Conservation (phyloP, 192 early-diverging fungal genomes). For the Podila verticillata region DNA sequence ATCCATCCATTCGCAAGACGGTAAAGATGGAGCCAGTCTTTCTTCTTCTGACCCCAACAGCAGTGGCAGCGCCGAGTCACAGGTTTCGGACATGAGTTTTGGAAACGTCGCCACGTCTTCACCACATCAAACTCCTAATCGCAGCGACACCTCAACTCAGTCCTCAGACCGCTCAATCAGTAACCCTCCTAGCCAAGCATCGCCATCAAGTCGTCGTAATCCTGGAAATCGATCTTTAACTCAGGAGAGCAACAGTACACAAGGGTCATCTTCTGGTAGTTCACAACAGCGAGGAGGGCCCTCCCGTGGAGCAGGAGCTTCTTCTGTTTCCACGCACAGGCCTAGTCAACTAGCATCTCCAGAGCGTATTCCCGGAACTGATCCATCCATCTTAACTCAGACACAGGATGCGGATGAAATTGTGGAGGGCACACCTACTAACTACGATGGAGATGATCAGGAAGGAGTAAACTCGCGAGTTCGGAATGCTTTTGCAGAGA, state of each 20-base stretch:
- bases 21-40: too few relatives aligned
- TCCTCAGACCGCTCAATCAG: background rate
- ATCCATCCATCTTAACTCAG: too few relatives aligned
- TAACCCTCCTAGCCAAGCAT: background rate
- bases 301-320: too few relatives aligned
- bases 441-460: background rate
- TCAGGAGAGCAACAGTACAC: background rate
- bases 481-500: background rate
- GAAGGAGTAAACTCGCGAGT: background rate
- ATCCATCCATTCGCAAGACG: too few relatives aligned
- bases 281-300: too few relatives aligned
- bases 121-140: slow-evolving; percentile 17
- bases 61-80: background rate
- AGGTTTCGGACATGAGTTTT: slow-evolving; percentile 26
- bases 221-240: background rate
- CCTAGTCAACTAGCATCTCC: too few relatives aligned
- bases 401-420: background rate
- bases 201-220: too few relatives aligned
- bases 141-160: slow-evolving; percentile 5
- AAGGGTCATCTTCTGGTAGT: too few relatives aligned
- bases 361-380: too few relatives aligned
- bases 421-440: background rate
- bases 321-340: too few relatives aligned
- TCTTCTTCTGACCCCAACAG: background rate
- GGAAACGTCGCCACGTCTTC: slow-evolving; percentile 16